These are phyloP conservation scores for Agastache rugosa DNA, from an alignment of 257 asterid genomes.

Conservation along the genomic window DNA sequence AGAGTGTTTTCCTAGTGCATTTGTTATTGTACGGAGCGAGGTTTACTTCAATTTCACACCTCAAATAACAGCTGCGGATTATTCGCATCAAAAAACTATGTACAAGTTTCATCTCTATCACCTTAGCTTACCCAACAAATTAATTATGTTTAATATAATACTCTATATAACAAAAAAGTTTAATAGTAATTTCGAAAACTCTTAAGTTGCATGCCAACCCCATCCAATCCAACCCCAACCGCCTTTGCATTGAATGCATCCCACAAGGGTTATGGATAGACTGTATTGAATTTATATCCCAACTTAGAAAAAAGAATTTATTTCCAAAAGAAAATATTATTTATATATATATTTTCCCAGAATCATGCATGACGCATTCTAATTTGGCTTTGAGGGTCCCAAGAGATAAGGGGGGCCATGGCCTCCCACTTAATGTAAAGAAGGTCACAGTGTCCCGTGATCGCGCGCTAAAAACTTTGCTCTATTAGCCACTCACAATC, in stretches of 20 bases:
- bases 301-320: not conserved
- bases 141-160: too few species aligned
- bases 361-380: not conserved
- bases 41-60: too few species aligned
- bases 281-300: not conserved
- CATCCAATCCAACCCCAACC: not conserved
- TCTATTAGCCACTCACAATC: conserved; percentile 11
- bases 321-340: not conserved
- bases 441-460: conserved; percentile 24
- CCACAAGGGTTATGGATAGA: not conserved
- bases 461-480: conserved; percentile 38
- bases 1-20: too few species aligned
- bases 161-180: not conserved
- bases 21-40: too few species aligned
- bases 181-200: not conserved
- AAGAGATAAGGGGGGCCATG: conserved; percentile 8
- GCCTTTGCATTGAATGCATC: conserved; percentile 11
- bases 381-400: not conserved
- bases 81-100: too few species aligned
- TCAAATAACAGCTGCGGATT: too few species aligned
- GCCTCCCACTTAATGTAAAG: conserved; percentile 3
- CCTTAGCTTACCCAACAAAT: too few species aligned
- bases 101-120: too few species aligned
- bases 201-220: not conserved
- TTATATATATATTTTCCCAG: not conserved